Conservation (phyloP, 192 early-diverging fungal genomes). For the Gonapodya sp. region DNA sequence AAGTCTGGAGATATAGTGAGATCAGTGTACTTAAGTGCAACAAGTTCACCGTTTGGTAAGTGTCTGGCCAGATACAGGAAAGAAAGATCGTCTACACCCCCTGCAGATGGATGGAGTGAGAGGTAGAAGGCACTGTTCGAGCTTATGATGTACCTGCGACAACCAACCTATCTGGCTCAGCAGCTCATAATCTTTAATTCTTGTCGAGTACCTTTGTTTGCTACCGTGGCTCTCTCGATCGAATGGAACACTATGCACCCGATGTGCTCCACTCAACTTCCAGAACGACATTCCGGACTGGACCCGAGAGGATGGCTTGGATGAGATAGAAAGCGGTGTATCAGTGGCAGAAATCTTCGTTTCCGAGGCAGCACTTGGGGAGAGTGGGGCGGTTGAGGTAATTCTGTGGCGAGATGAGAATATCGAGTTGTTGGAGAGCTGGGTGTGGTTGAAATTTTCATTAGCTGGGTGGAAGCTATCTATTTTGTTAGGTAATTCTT, state of each 20-base stretch:
- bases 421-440: background rate
- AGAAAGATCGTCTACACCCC: slow-evolving; percentile 52
- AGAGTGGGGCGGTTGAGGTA: background rate
- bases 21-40: slow-evolving; percentile 48
- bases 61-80: slow-evolving; percentile 42
- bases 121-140: no score
- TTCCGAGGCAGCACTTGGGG: no score
- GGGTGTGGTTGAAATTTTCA: background rate
- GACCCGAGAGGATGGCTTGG: background rate
- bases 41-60: slow-evolving; percentile 34
- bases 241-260: background rate
- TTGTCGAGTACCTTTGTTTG: background rate
- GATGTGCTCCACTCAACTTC: no score
- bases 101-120: slow-evolving; percentile 14
- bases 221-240: background rate
- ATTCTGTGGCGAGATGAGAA: background rate
- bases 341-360: no score
- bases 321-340: no score
- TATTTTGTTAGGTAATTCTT: no score
- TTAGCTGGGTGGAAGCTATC: no score
- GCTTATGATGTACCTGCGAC: no score
- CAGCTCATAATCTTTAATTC: slow-evolving; percentile 10
- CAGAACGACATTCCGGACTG: no score
- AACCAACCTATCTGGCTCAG: background rate
- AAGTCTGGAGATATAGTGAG: slow-evolving; percentile 40